Conservation (phyloP, 179 eudicot genomes). For the Carnegiea gigantea region DNA sequence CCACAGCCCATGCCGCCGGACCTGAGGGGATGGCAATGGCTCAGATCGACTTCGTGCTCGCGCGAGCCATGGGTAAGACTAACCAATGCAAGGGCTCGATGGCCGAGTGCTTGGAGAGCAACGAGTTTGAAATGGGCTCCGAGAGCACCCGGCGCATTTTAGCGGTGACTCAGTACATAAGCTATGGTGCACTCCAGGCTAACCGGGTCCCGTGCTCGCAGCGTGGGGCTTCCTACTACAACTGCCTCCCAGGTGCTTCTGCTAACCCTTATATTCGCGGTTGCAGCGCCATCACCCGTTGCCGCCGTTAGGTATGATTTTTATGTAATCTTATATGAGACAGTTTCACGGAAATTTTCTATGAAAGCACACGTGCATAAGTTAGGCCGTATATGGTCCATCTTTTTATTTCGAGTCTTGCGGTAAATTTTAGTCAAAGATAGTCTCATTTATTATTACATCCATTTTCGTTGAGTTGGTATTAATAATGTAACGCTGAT, state of each 20-base stretch:
- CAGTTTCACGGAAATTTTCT: not conserved
- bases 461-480: not conserved
- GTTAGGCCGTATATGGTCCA: not conserved
- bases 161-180: conserved; percentile 15
- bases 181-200: conserved; percentile 28
- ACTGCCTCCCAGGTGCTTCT: conserved; percentile 27
- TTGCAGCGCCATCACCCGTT: conserved; percentile 32
- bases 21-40: too few relatives aligned
- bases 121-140: conserved; percentile 31
- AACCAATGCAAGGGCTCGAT: conserved; percentile 22
- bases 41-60: not conserved
- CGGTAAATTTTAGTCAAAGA: not conserved
- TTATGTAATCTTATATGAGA: not conserved
- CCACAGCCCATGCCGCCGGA: not conserved
- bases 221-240: conserved; percentile 37
- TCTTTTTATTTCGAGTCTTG: not conserved
- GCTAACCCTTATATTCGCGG: conserved; percentile 41
- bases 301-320: conserved; percentile 24
- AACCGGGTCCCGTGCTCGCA: conserved; percentile 38
- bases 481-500: not conserved
- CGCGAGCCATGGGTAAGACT: not conserved
- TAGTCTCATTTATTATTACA: not conserved
- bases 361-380: not conserved
- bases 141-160: conserved; percentile 30
- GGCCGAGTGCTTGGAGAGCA: conserved; percentile 10